Conservation (phyloP, 1,284 basidiomycete genomes). For the Coniferiporia weirii region DNA sequence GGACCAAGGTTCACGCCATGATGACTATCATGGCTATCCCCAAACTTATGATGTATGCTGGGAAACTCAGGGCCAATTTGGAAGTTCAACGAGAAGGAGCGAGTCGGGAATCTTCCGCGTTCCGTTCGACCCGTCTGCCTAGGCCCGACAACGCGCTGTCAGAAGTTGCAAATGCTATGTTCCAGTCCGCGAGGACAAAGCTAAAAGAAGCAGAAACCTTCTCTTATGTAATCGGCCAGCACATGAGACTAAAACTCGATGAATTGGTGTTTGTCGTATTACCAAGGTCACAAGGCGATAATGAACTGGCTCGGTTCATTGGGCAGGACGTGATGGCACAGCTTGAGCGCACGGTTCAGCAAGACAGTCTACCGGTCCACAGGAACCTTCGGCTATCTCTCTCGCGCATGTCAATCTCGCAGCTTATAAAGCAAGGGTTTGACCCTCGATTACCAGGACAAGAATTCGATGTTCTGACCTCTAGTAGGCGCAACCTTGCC, state of each 20-base stretch:
- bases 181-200: constrained; percentile 64
- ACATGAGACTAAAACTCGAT: constrained; percentile 63
- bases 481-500: constrained; percentile 41
- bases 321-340: constrained; percentile 61
- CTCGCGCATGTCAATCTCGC: constrained; percentile 68
- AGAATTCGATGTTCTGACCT: constrained; percentile 14
- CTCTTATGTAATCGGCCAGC: constrained; percentile 60
- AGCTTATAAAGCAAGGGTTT: constrained; percentile 52
- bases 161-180: constrained; percentile 77
- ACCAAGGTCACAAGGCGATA: constrained; percentile 68
- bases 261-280: constrained; percentile 65
- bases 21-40: constrained; percentile 73
- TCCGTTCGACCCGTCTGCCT: constrained; percentile 57
- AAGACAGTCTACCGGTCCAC: constrained; percentile 42
- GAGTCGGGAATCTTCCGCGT: constrained; percentile 66
- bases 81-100: constrained; percentile 70
- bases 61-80: constrained; percentile 69
- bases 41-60: constrained; percentile 63
- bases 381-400: constrained; percentile 68
- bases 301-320: constrained; percentile 67
- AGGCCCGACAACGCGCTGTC: constrained; percentile 75
- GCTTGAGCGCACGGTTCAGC: constrained; percentile 55
- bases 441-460: constrained; percentile 24
- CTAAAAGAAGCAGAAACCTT: constrained; percentile 61
- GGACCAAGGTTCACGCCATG: constrained; percentile 65